Percentiles rank a stretch among this genome's conserved stretches.
Conservation (phyloP, 208 protist species). For the Crithidia thermophila region DNA sequence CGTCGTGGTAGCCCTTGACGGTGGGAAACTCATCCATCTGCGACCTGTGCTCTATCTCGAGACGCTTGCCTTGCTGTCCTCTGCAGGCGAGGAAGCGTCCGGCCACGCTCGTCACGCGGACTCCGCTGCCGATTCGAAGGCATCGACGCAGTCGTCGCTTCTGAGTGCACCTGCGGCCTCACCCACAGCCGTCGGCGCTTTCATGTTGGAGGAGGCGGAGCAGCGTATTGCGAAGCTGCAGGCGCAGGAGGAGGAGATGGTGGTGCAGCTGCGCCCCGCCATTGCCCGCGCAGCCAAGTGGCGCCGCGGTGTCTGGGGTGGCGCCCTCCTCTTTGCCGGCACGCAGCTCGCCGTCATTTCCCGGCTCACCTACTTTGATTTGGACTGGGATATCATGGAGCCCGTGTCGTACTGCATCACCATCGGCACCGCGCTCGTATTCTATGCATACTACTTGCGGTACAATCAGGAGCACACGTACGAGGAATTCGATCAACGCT, state of each 20-base stretch:
- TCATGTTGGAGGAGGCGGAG: slow-evolving; percentile 51
- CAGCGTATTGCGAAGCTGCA: slow-evolving; percentile 37
- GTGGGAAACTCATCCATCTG: slow-evolving; percentile 56
- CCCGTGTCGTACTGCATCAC: slow-evolving; percentile 83
- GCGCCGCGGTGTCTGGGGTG: slow-evolving; percentile 69
- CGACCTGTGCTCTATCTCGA: slow-evolving; percentile 62
- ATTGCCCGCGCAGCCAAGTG: slow-evolving; percentile 53
- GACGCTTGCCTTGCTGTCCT: slow-evolving; percentile 21
- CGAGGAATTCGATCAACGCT: slow-evolving; percentile 52
- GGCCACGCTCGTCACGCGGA: too few relatives aligned
- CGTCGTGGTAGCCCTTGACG: slow-evolving; percentile 55
- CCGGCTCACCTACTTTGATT: slow-evolving; percentile 86
- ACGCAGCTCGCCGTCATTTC: slow-evolving; percentile 78
- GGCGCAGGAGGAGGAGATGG: slow-evolving; percentile 43
- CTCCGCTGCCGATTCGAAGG: too few relatives aligned
- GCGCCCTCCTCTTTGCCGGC: slow-evolving; percentile 56
- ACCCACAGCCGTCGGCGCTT: slow-evolving; percentile 11
- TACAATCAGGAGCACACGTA: slow-evolving; percentile 62
- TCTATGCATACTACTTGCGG: slow-evolving; percentile 71
- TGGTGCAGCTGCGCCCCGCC: slow-evolving; percentile 41
- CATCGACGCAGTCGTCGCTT: too few relatives aligned
- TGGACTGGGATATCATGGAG: slow-evolving; percentile 94
- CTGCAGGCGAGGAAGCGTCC: not conserved
- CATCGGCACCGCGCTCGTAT: slow-evolving; percentile 57
- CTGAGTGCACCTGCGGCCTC: too few relatives aligned